Base-by-base conservation (phyloP, 2,329 filamentous ascomycete species). In the Tolypocladium guangdongense region DNA sequence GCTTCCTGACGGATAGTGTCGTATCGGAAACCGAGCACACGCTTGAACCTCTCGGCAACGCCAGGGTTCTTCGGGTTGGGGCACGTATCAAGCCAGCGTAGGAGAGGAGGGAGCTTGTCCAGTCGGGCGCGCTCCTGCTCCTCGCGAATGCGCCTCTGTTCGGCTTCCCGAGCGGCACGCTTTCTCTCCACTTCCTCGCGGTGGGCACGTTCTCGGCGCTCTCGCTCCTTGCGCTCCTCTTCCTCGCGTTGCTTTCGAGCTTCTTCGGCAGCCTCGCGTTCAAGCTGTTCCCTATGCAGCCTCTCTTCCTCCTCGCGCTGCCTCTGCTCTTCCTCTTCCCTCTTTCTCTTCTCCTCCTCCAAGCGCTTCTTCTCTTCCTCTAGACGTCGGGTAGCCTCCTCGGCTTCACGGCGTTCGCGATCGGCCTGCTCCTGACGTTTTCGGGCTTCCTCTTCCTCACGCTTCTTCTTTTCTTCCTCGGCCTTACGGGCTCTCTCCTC, bases 21-120 rank as follows among this genome's bases (percentile, higher is more conserved):
- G 61, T 81, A 84, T 24, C 83, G 78, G 49, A 83, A 79, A 18
- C 82, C 82, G 58, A 80, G 75, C 56, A 84, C 78, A 48, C 68
- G 71, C 56, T 72, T 72, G 63, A 86, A 84, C 45, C 76, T 76
- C 51, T 75, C 70, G 5, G 81, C 80, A 49, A 81, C 63, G 22
- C 72, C 69, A 7, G 72, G 63, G 7, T 68, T 68, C 62, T 78
- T 81, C 16, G 81, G 76, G 55, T 82, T 75, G 7, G 72, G 62
- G 49, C 71, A 75, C 22, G 65, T 67, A 52, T 82, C 76, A 27
- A 86, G 74, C 82, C 82, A 86, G 49, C 76, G 78, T 46, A 86
- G 65, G 36, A 85, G 68, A 39, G 80, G 75, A 4, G 83, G 83
- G 20, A 86, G 65, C 58, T 78, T 83, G 39, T 76, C 74, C 32